phyloP scores from a whole-genome alignment of 306 rosid genomes.

The Myrica gale region DNA sequence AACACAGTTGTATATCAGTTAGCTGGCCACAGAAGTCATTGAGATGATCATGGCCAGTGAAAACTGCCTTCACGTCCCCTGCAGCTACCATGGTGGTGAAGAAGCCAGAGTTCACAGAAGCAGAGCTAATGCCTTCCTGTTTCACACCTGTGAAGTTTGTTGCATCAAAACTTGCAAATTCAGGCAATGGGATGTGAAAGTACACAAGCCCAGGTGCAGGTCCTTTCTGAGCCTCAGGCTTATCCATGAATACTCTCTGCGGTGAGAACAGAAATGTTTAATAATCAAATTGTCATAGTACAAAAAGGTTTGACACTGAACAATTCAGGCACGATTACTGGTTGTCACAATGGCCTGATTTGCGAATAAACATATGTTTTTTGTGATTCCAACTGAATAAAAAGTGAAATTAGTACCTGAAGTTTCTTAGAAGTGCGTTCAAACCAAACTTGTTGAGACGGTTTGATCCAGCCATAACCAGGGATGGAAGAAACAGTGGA shows the following conservation, averaged over 20 bases:
- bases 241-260: conserved; percentile 62
- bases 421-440: conserved; percentile 63
- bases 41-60: conserved; percentile 82
- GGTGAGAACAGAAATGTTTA: conserved; percentile 5
- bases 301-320: conserved; percentile 22
- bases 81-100: conserved; percentile 78
- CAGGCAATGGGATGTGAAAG: conserved; percentile 93
- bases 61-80: conserved; percentile 89
- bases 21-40: conserved; percentile 89
- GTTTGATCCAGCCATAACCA: conserved; percentile 92
- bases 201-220: conserved; percentile 82
- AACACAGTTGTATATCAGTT: conserved; percentile 65
- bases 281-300: not conserved
- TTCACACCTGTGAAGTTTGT: conserved; percentile 71
- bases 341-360: not conserved
- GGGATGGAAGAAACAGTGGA: conserved; percentile 57
- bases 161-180: conserved; percentile 61
- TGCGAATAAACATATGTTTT: not conserved
- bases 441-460: conserved; percentile 93
- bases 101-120: conserved; percentile 91
- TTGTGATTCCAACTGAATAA: not conserved
- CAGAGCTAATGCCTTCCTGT: conserved; percentile 74
- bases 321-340: not conserved
- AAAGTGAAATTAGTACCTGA: conserved; percentile 42
- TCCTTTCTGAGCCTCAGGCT: conserved; percentile 58